Conservation (phyloP, 1,139 yeast species). For the Magnusiomyces tetraspermus region DNA sequence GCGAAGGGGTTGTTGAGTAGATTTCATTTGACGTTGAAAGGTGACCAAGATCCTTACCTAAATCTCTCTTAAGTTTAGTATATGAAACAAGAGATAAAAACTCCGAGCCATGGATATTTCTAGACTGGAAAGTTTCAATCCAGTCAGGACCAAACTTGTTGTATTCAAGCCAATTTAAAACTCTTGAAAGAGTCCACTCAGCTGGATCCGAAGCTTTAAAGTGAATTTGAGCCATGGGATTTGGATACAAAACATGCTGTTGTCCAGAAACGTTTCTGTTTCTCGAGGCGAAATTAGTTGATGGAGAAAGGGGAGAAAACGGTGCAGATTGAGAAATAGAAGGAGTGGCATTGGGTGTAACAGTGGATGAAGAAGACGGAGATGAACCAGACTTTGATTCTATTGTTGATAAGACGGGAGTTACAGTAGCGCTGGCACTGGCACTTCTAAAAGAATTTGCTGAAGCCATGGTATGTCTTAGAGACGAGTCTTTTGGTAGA, state of each 20-base stretch:
- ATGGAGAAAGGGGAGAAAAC: conserved; percentile 11
- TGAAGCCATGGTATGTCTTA: not conserved
- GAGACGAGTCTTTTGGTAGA: not conserved
- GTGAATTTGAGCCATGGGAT: conserved; percentile 17
- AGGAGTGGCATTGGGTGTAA: not conserved
- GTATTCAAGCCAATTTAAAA: conserved; percentile 54
- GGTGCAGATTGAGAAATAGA: not conserved
- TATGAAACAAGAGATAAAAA: conserved; percentile 64
- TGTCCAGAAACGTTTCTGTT: conserved; percentile 16
- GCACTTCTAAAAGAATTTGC: not conserved
- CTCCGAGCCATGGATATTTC: conserved; percentile 52
- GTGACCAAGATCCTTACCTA: conserved; percentile 27
- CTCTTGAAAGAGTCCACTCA: conserved; percentile 65
- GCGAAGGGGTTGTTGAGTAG: conserved; percentile 43
- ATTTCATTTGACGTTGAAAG: conserved; percentile 35
- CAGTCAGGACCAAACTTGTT: conserved; percentile 66
- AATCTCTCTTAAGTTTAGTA: conserved; percentile 38
- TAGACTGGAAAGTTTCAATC: conserved; percentile 52
- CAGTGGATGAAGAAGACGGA: not conserved
- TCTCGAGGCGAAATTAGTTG: conserved; percentile 13
- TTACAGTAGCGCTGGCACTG: not conserved
- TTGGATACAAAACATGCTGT: conserved; percentile 15
- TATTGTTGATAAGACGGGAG: not conserved
- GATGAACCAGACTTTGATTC: too few relatives aligned
- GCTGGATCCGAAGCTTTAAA: conserved; percentile 32